A percentile compares a stretch with the other conserved stretches of the same genome.
These are phyloP conservation scores for Clarireedia monteithiana DNA, from an alignment of 2,329 filamentous ascomycete species.

Conservation along the genomic window DNA sequence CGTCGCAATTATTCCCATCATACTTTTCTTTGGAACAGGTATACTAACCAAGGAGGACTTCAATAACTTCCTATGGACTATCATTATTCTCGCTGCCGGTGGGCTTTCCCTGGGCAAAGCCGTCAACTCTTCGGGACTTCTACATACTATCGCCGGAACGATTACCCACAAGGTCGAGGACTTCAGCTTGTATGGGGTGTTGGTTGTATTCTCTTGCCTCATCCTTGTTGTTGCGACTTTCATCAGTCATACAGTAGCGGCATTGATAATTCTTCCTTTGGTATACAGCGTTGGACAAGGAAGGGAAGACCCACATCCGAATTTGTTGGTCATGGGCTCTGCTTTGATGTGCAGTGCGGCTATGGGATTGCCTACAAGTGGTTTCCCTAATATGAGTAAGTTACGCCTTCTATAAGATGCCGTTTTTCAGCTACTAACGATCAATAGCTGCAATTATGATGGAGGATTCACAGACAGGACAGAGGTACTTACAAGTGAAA, in stretches of 20 bases:
- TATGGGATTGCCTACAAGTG: conserved; percentile 92
- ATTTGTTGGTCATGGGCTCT: conserved; percentile 88
- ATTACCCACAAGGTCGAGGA: conserved; percentile 70
- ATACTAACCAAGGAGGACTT: conserved; percentile 98
- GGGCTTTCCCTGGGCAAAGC: conserved; percentile 89
- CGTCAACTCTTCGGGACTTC: conserved; percentile 83
- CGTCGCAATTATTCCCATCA: conserved; percentile 90
- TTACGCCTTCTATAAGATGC: conserved; percentile 26
- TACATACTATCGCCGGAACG: conserved; percentile 74
- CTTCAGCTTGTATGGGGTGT: conserved; percentile 75
- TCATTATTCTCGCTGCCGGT: conserved; percentile 94
- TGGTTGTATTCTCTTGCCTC: conserved; percentile 76
- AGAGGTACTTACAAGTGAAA: conserved; percentile 83
- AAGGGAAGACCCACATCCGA: conserved; percentile 88
- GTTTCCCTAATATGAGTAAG: conserved; percentile 99
- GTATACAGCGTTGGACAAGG: conserved; percentile 76
- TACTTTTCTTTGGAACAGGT: conserved; percentile 92
- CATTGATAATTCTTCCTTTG: conserved; percentile 86
- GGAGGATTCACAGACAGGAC: conserved; percentile 84
- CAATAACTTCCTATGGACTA: conserved; percentile 99
- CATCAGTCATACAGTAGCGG: conserved; percentile 94
- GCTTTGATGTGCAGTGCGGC: conserved; percentile 97
- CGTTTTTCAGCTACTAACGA: conserved; percentile 13
- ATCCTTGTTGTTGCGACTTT: conserved; percentile 94
- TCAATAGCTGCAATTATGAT: conserved; percentile 91